phyloP scores from a whole-genome alignment of 805 yeast species.

The Wickerhamomyces xylosicus region DNA sequence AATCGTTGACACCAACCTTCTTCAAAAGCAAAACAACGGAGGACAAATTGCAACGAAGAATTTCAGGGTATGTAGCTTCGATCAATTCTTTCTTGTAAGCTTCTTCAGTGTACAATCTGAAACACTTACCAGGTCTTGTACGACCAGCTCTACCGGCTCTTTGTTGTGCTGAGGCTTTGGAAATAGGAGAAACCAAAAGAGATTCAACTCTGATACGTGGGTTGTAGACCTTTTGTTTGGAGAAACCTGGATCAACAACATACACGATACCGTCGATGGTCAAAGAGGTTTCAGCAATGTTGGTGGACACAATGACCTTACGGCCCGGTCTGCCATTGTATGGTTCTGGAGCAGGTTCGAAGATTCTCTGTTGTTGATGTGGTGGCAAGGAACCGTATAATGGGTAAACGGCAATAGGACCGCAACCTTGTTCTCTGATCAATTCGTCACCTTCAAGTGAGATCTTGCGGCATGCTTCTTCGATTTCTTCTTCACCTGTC shows the following conservation, averaged over 20 bases:
- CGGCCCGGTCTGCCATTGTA: slow-evolving; percentile 88
- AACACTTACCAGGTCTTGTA: slow-evolving; percentile 96
- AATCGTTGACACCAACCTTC: slow-evolving; percentile 89
- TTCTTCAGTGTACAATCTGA: slow-evolving; percentile 91
- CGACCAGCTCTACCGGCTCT: slow-evolving; percentile 99
- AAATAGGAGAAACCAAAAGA: slow-evolving; percentile 86
- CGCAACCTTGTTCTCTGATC: slow-evolving; percentile 80
- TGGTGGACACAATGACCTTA: slow-evolving; percentile 84
- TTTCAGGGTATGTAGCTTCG: slow-evolving; percentile 95
- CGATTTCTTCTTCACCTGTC: slow-evolving; percentile 97
- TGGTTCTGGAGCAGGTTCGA: slow-evolving; percentile 75
- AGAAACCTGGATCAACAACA: slow-evolving; percentile 95
- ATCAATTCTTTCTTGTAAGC: slow-evolving; percentile 90
- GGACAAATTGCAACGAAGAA: slow-evolving; percentile 80
- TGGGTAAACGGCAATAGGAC: slow-evolving; percentile 86
- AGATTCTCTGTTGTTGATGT: slow-evolving; percentile 85
- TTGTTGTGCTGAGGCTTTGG: slow-evolving; percentile 96
- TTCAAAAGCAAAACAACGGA: slow-evolving; percentile 88
- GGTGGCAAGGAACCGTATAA: slow-evolving; percentile 96
- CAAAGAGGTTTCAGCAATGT: slow-evolving; percentile 95
- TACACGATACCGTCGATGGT: slow-evolving; percentile 97
- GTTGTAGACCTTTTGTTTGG: slow-evolving; percentile 92
- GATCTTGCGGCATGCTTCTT: slow-evolving; percentile 88
- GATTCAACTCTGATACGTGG: slow-evolving; percentile 96
- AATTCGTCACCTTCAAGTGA: slow-evolving; percentile 83